These are phyloP conservation scores for Alternaria longipes DNA, from an alignment of 2,329 filamentous ascomycete genomes.

Conservation along the genomic window DNA sequence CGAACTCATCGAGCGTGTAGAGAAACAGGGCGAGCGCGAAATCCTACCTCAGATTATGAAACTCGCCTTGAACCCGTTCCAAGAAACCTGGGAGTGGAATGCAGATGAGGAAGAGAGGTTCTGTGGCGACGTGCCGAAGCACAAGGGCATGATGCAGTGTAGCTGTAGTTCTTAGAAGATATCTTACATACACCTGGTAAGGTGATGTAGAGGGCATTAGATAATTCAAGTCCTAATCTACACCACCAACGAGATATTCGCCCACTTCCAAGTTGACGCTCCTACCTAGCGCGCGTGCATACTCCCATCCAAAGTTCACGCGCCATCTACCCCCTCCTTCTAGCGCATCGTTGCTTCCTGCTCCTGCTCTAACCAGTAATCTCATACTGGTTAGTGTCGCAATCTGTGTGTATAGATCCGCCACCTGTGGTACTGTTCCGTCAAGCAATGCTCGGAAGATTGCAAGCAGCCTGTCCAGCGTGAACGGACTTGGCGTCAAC, in stretches of 20 bases:
- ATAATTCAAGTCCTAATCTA: conserved; percentile 30
- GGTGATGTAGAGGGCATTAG: neutral
- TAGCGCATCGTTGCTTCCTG: conserved; percentile 67
- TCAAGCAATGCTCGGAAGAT: conserved; percentile 74
- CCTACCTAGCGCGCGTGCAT: conserved; percentile 73
- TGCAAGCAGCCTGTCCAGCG: conserved; percentile 79
- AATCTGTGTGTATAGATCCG: conserved; percentile 64
- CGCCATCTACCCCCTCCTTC: conserved; percentile 78
- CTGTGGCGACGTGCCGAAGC: conserved; percentile 83
- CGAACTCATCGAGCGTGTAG: conserved; percentile 88
- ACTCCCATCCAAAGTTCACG: conserved; percentile 82
- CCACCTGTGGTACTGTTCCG: conserved; percentile 54
- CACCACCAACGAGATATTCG: conserved; percentile 63
- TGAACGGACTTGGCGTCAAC: conserved; percentile 78
- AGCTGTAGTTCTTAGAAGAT: conserved; percentile 78
- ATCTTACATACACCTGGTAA: neutral
- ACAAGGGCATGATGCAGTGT: conserved; percentile 85
- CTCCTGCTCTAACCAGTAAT: conserved; percentile 69
- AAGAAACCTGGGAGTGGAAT: conserved; percentile 76
- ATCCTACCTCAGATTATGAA: conserved; percentile 81
- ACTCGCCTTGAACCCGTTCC: conserved; percentile 84
- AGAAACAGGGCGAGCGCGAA: conserved; percentile 82
- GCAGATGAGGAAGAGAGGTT: conserved; percentile 81
- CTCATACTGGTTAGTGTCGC: conserved; percentile 77
- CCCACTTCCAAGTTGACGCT: conserved; percentile 80